phyloP scores from a whole-genome alignment of 2,329 filamentous ascomycete species.

The Talaromyces atroroseus region DNA sequence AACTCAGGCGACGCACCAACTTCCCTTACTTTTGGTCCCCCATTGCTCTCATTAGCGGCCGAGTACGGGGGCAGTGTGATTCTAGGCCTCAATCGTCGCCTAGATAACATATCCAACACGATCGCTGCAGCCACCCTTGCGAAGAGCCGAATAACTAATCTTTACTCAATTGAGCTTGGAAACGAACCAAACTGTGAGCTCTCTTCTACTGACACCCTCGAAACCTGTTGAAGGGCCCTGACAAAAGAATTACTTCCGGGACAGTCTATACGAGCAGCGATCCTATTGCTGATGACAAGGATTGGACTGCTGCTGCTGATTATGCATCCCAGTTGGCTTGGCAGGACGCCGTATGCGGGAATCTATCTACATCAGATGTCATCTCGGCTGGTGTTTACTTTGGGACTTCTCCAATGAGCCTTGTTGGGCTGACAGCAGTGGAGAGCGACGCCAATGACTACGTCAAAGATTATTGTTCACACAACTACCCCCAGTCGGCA shows the following conservation, averaged over 20 bases:
- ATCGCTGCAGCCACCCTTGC: constrained; percentile 48
- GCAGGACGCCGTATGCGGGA: constrained; percentile 28
- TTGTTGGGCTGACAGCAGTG: constrained; percentile 29
- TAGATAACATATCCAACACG: constrained; percentile 51
- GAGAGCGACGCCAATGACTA: constrained; percentile 36
- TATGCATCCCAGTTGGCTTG: constrained; percentile 28
- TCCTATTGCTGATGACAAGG: constrained; percentile 20
- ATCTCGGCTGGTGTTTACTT: constrained; percentile 35
- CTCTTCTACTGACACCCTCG: too few species aligned
- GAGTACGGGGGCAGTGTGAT: constrained; percentile 48
- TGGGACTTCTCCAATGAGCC: constrained; percentile 30
- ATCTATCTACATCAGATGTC: constrained; percentile 22
- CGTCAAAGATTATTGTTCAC: constrained; percentile 42
- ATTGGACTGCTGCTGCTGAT: constrained; percentile 30
- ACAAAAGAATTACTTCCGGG: not conserved
- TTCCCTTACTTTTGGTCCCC: constrained; percentile 49
- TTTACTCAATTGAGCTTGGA: constrained; percentile 52
- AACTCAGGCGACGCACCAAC: constrained; percentile 45
- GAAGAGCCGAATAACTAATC: constrained; percentile 42
- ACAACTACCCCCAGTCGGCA: constrained; percentile 45
- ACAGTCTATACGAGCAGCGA: constrained; percentile 23
- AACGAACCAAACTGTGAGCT: constrained; percentile 53
- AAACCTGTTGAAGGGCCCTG: not conserved
- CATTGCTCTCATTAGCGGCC: constrained; percentile 47
- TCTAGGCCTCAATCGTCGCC: constrained; percentile 49